Conservation (phyloP, 192 early-diverging fungal species). For the Linnemannia schmuckeri region DNA sequence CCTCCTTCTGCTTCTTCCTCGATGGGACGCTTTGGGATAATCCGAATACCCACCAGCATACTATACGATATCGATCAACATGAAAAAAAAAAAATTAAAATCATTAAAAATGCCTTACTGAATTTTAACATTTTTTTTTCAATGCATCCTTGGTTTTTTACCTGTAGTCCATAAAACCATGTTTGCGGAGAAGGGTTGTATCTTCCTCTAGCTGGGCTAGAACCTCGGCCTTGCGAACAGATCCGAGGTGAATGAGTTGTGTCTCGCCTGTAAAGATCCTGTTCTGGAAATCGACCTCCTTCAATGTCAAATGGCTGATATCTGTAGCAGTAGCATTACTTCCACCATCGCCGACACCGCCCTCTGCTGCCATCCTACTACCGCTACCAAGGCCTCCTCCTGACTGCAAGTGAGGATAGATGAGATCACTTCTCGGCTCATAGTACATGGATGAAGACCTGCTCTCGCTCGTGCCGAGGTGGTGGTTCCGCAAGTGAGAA, state of each 20-base stretch:
- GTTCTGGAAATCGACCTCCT: conserved; percentile 53
- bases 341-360: neutral
- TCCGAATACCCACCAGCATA: conserved; percentile 44
- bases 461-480: neutral
- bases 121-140: neutral
- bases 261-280: conserved; percentile 38
- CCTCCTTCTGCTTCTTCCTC: neutral
- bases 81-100: neutral
- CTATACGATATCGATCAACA: neutral
- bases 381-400: neutral
- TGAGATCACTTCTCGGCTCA: neutral
- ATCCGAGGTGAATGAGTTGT: conserved; percentile 36
- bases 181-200: conserved; percentile 39
- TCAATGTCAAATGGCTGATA: conserved; percentile 44
- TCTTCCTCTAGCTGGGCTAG: conserved; percentile 46
- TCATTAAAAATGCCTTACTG: neutral
- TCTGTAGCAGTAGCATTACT: neutral
- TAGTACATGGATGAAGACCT: conserved; percentile 3
- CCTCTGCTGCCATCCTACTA: neutral
- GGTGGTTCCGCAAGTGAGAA: neutral
- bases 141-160: neutral
- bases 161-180: conserved; percentile 57
- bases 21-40: conserved; percentile 24
- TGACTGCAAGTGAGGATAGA: neutral
- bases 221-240: conserved; percentile 16